Evolutionary conservation across 2,329 filamentous ascomycete species (phyloP).

Genomic region (Alternaria alternata): DNA sequence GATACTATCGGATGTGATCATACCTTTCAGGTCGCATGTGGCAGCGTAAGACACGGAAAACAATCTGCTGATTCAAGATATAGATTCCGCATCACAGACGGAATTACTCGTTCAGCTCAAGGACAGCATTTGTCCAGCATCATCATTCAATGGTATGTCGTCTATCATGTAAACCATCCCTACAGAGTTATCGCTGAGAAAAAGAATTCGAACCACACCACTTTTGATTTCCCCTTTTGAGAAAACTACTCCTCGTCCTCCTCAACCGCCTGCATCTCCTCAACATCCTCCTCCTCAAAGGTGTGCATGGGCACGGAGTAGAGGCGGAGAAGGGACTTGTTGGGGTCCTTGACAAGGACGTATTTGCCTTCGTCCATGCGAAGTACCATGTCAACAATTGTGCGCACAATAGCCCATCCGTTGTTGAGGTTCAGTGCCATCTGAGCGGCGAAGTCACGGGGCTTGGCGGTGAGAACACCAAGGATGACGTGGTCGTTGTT

Average conservation of each 20-base stretch:
- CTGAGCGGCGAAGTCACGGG: conserved; percentile 92
- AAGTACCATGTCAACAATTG: conserved; percentile 93
- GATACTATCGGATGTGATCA: not conserved
- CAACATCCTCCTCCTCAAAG: conserved; percentile 89
- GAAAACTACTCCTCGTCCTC: conserved; percentile 62
- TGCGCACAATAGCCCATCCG: conserved; percentile 98
- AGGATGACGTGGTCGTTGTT: conserved; percentile 95
- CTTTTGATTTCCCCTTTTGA: not conserved
- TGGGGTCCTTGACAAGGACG: conserved; percentile 85
- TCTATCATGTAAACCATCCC: conserved; percentile 30
- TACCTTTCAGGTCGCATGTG: not conserved
- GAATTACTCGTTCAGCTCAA: not conserved
- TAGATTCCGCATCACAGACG: accelerated
- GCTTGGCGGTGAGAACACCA: conserved; percentile 97
- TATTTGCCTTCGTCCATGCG: conserved; percentile 82
- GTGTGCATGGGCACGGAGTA: conserved; percentile 89
- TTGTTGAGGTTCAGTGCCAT: conserved; percentile 98
- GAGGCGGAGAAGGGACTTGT: conserved; percentile 92
- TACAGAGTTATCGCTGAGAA: conserved; percentile 32
- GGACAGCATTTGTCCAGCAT: conserved; percentile 9
- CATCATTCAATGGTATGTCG: conserved; percentile 26
- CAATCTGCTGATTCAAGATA: not conserved
- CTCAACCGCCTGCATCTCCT: conserved; percentile 68
- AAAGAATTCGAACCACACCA: conserved; percentile 9
- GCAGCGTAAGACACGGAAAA: not conserved